A percentile compares a stretch with the other conserved stretches of the same genome.
These are phyloP conservation scores for Phytophthora cactorum DNA, from an alignment of 352 stramenopile species.

Conservation along the genomic window DNA sequence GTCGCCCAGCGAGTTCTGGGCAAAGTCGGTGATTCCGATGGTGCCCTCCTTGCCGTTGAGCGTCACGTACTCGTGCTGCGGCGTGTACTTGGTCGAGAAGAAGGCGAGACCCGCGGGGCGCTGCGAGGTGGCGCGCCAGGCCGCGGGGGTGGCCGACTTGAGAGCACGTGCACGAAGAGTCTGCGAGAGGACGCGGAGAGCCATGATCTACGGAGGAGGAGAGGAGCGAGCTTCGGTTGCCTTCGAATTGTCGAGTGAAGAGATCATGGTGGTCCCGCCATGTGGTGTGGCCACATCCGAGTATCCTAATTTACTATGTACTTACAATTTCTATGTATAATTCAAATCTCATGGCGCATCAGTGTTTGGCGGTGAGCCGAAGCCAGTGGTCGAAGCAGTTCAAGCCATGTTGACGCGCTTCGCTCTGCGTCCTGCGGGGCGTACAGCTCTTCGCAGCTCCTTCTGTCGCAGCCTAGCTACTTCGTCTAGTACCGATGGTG, in stretches of 20 bases:
- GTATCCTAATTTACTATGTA: conserved; percentile 5
- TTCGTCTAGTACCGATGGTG: background rate
- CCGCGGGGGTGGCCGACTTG: conserved; percentile 17
- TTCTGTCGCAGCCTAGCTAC: conserved; percentile 16
- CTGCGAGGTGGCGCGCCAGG: conserved; percentile 51
- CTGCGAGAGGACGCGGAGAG: conserved; percentile 67
- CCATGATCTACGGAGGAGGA: conserved; percentile 35
- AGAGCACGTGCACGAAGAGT: conserved; percentile 47
- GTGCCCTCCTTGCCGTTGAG: conserved; percentile 84
- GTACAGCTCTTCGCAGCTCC: conserved; percentile 18
- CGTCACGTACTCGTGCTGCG: conserved; percentile 87
- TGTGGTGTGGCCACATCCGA: conserved; percentile 16
- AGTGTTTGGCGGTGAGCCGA: background rate
- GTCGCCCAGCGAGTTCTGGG: conserved; percentile 97
- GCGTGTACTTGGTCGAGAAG: conserved; percentile 90
- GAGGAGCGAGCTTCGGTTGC: conserved; percentile 10
- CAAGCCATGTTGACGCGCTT: conserved; percentile 34
- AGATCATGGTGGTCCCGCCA: conserved; percentile 6
- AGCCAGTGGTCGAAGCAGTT: conserved; percentile 19
- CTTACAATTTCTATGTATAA: conserved; percentile 7
- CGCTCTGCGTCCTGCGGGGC: conserved; percentile 11
- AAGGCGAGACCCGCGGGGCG: conserved; percentile 44
- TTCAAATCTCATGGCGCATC: background rate
- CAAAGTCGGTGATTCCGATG: conserved; percentile 98
- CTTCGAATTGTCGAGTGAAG: conserved; percentile 37